Base-by-base conservation (phyloP, 306 rosid genomes). In the Ziziphus jujuba region DNA sequence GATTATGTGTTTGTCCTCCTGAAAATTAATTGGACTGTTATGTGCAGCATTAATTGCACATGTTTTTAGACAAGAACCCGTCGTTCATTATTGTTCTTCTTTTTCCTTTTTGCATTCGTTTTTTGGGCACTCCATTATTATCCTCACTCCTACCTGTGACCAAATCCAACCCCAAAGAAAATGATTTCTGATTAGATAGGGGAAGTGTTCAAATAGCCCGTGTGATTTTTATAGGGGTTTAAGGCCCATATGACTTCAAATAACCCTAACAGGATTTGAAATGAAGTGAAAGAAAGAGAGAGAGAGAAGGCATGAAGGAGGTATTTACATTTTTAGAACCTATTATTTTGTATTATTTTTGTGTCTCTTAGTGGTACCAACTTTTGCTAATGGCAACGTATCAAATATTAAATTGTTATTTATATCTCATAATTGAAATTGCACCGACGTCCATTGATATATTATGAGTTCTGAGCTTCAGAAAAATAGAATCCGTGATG, bases 141-240 rank as follows among this genome's bases (percentile, higher is more conserved):
- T 28, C 33, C 4, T n/a, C 20, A 35, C 60, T 59, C 70, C 82
- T 60, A 33, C 71, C 55, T n/a, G 62, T 70, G 65, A 74, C 67
- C 70, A 70, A n/a, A 55, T 76, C 68, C 17, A 56, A 59, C 47
- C 22, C 61, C 28, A 63, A 72, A 43, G 61, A 74, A 65, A 16
- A 28, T 55, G 80, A 71, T 66, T 75, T 67, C 22, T 77, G 82
- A 86, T 84, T 76, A 44, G 79, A 64, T 65, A 34, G 51, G 62
- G 17, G 63, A 74, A 66, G 61, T 75, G 80, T 66, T n/a, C 82
- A 49, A 61, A 40, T 70, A 61, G 66, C 74, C 60, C 17, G 20
- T 56, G 59, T 44, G 23, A 58, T 45, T 69, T 79, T 71, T 45
- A 67, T 73, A 43, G 66, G 60, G 59, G n/a, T n/a, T 34, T 20